A percentile compares a stretch with the other conserved stretches of the same genome.
Conservation (phyloP, 129 eudicot genomes). For the Dittrichia graveolens region DNA sequence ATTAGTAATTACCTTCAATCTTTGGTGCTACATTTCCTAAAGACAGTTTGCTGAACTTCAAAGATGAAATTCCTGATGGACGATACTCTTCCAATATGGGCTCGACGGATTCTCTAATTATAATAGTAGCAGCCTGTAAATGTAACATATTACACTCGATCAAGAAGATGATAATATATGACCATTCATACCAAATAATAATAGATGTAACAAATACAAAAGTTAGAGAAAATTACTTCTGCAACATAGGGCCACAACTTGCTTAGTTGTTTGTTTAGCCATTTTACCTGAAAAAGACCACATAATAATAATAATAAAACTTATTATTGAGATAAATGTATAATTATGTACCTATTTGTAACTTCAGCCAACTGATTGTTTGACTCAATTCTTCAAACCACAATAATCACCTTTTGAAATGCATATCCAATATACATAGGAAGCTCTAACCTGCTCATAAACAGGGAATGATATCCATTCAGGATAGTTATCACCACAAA, state of each 20-base stretch:
- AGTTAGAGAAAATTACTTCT: slow-evolving; percentile 59
- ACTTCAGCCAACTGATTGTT: neutral
- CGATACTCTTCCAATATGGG: slow-evolving; percentile 95
- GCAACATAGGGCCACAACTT: slow-evolving; percentile 97
- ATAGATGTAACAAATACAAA: neutral
- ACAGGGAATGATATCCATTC: slow-evolving; percentile 98
- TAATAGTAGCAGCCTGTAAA: slow-evolving; percentile 78
- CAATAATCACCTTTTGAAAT: neutral
- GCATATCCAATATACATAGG: neutral
- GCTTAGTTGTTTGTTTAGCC: slow-evolving; percentile 89
- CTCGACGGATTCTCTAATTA: slow-evolving; percentile 85
- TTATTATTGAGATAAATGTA: neutral
- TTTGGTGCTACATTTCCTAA: slow-evolving; percentile 95
- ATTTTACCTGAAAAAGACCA: slow-evolving; percentile 72
- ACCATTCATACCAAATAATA: neutral
- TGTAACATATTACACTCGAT: slow-evolving; percentile 17
- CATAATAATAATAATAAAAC: neutral
- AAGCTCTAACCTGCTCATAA: slow-evolving; percentile 75
- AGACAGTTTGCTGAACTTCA: slow-evolving; percentile 87
- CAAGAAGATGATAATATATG: neutral
- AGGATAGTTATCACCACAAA: slow-evolving; percentile 89
- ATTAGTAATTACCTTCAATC: slow-evolving; percentile 67
- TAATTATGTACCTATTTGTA: neutral
- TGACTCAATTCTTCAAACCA: neutral
- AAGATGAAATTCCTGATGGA: slow-evolving; percentile 85